Percentiles rank a stretch among this genome's conserved stretches.
Evolutionary conservation across 2,329 filamentous ascomycete species (phyloP).

Genomic region (Leptographium radiaticola): DNA sequence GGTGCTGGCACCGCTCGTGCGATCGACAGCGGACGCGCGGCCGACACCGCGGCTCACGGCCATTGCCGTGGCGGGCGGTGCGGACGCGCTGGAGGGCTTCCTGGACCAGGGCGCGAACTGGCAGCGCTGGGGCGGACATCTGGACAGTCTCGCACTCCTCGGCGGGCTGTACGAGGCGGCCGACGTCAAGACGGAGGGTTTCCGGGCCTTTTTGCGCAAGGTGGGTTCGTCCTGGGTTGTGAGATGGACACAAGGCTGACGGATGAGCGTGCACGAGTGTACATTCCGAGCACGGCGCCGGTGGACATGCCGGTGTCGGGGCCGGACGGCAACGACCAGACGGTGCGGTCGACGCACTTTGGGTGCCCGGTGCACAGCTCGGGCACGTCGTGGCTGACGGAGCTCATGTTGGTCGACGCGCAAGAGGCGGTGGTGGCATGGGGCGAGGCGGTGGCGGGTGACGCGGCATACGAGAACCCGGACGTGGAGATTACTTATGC

Average conservation of each 20-base stretch:
- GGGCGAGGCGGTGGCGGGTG: slow-evolving; percentile 14
- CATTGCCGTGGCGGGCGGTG: slow-evolving; percentile 57
- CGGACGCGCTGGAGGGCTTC: slow-evolving; percentile 42
- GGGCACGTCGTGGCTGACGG: slow-evolving; percentile 43
- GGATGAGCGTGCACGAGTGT: slow-evolving; percentile 45
- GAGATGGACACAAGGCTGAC: neutral
- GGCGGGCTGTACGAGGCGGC: slow-evolving; percentile 29
- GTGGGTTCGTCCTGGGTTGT: slow-evolving; percentile 17
- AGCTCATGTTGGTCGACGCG: slow-evolving; percentile 46
- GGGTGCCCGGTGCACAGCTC: slow-evolving; percentile 62
- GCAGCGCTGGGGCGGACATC: slow-evolving; percentile 25
- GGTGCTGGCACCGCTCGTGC: slow-evolving; percentile 35
- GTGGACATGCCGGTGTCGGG: slow-evolving; percentile 40
- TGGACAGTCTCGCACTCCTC: slow-evolving; percentile 36
- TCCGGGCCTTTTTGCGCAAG: slow-evolving; percentile 37
- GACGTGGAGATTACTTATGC: slow-evolving; percentile 11
- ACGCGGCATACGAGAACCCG: slow-evolving; percentile 15
- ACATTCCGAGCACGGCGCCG: slow-evolving; percentile 38
- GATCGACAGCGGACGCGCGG: slow-evolving; percentile 15
- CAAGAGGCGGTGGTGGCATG: slow-evolving; percentile 16
- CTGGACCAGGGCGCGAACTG: slow-evolving; percentile 43
- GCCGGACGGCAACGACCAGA: slow-evolving; percentile 31
- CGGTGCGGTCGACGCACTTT: slow-evolving; percentile 26
- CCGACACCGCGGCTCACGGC: slow-evolving; percentile 53
- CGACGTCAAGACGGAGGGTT: slow-evolving; percentile 27